phyloP scores from a whole-genome alignment of 75 land plant genomes.

The Azolla pinnata region DNA sequence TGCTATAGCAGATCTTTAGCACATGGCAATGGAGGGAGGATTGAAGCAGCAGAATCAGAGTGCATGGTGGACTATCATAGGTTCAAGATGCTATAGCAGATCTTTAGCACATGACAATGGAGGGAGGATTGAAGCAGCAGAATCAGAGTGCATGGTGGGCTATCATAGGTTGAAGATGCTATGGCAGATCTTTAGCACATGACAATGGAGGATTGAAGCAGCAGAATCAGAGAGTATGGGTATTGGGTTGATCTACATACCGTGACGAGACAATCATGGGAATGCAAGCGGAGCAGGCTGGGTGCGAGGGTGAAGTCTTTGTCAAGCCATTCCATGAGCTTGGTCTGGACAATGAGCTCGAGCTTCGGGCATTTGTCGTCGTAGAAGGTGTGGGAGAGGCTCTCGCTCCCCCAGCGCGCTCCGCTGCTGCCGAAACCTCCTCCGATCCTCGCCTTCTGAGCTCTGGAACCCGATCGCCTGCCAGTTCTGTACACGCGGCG shows the following conservation, averaged over 20 bases:
- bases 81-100: too few species aligned
- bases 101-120: too few species aligned
- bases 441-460: too few species aligned
- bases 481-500: too few species aligned
- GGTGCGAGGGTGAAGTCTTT: constrained; percentile 42
- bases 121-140: neutral
- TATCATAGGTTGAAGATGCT: neutral
- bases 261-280: constrained; percentile 60
- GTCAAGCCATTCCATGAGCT: constrained; percentile 20
- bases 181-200: too few species aligned
- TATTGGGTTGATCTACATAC: constrained; percentile 15
- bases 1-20: too few species aligned
- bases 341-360: constrained; percentile 41
- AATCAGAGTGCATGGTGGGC: neutral
- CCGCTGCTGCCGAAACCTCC: too few species aligned
- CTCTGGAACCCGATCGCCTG: too few species aligned
- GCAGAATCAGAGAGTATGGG: neutral
- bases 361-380: constrained; percentile 30
- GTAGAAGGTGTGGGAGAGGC: constrained; percentile 10
- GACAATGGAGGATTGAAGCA: neutral
- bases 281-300: constrained; percentile 41
- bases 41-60: neutral
- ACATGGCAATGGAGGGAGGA: neutral
- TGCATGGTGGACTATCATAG: neutral
- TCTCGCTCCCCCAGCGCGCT: constrained; percentile 5